Percentiles rank a stretch among this genome's conserved stretches.
These are phyloP conservation scores for Diaporthe citrichinensis DNA, from an alignment of 2,329 filamentous ascomycete genomes.

Conservation along the genomic window DNA sequence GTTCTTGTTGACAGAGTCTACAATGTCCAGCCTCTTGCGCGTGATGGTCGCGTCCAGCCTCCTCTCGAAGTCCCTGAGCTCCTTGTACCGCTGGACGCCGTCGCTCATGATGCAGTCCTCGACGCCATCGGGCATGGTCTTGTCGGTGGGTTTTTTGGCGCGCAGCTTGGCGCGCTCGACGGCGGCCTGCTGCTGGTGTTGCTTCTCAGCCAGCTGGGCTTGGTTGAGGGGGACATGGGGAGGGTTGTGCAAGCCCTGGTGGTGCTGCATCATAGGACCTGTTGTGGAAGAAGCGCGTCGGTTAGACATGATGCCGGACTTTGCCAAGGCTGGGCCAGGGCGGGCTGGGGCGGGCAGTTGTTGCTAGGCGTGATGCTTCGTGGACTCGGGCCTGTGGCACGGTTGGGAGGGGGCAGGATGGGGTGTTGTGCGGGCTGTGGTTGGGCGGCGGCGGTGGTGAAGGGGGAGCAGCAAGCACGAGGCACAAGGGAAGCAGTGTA, in stretches of 20 bases:
- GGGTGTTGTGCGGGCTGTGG: slow-evolving; percentile 8
- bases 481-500: slow-evolving; percentile 31
- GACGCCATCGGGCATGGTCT: slow-evolving; percentile 91
- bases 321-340: slow-evolving; percentile 32
- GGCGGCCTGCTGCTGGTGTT: slow-evolving; percentile 64
- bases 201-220: slow-evolving; percentile 66
- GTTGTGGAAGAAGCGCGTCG: slow-evolving; percentile 36
- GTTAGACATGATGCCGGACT: slow-evolving; percentile 37
- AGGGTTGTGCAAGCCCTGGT: slow-evolving; percentile 38
- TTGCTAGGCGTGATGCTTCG: slow-evolving; percentile 8
- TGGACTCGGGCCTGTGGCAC: slow-evolving; percentile 17
- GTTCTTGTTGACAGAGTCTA: slow-evolving; percentile 82
- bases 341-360: slow-evolving; percentile 1
- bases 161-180: slow-evolving; percentile 82
- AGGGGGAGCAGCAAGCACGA: slow-evolving; percentile 11
- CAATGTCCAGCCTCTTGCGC: slow-evolving; percentile 91
- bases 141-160: slow-evolving; percentile 92
- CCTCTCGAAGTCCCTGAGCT: slow-evolving; percentile 88
- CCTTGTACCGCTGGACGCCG: slow-evolving; percentile 84
- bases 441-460: background rate
- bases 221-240: slow-evolving; percentile 64
- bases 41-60: slow-evolving; percentile 93
- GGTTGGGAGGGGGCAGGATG: background rate
- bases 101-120: slow-evolving; percentile 87
- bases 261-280: slow-evolving; percentile 71